Evolutionary conservation across 2,329 filamentous ascomycete species (phyloP), one percentile per base, ranked within the genome.

Genomic region (Beauveria sp.): DNA sequence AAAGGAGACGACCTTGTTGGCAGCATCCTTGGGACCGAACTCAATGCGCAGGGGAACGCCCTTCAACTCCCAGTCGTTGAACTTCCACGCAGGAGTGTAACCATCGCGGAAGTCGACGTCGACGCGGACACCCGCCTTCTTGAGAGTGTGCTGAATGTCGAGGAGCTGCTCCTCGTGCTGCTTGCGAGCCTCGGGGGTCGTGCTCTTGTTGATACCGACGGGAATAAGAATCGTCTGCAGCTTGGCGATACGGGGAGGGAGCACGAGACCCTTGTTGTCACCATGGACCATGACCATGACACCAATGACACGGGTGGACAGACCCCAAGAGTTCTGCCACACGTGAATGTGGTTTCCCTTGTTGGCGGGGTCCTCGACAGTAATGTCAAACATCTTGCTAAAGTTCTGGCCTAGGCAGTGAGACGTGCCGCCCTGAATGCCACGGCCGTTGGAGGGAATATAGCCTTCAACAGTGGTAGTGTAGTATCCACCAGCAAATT

Each of bases 251-350:
- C 92, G 85, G 46, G 94, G 94, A 72, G 94, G 94, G 57, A 97
- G 86, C 64, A 97, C 92, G 20, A 99, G 83, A 65, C 94, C 94
- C 76, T 93, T 93, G 79, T 99, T 89, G 73, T 99, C 94, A 70
- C 92, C 89, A 77, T 99, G 94, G 63, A 96, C 92, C 86, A 99
- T 94, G 70, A 97, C 90, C 93, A 97, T 97, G 73, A 97, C 92
- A 78, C 94, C 96, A 66, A 99, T 96, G 61, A 93, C 91, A 72
- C 94, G 91, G 59, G 94, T 99, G 1, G 93, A 97, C 63, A 99
- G 84, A 76, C 94, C 94, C 94, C 94, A 99, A 16, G 92, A 97
- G 80, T 99, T 99, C 75, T 99, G 94, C 92, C 93, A 97, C 61
- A 97, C 92, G 71, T 93, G 80, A 61, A 97, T 79, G 70, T 91